A percentile compares a stretch with the other conserved stretches of the same genome.
Evolutionary conservation across 164 flowering plant species (phyloP).

Genomic region (Akebia trifoliata): DNA sequence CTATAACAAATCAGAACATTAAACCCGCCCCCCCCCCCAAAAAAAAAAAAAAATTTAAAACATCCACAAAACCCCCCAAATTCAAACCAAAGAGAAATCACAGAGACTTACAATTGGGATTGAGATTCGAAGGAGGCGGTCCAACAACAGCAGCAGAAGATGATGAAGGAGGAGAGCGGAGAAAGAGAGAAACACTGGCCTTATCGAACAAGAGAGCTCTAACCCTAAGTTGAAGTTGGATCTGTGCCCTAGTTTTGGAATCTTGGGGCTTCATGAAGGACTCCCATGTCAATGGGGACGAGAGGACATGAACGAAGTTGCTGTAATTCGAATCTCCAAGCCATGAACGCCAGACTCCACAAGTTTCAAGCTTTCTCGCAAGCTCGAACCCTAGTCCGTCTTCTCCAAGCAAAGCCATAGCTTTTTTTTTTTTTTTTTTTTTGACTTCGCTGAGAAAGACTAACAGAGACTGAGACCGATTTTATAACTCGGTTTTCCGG

Average conservation of each 20-base stretch:
- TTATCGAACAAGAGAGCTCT: constrained; percentile 93
- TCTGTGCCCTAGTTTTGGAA: constrained; percentile 52
- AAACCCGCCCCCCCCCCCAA: not conserved
- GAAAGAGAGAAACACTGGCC: constrained; percentile 69
- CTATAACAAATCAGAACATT: constrained; percentile 32
- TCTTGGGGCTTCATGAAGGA: constrained; percentile 59
- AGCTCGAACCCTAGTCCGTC: constrained; percentile 92
- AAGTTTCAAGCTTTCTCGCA: constrained; percentile 63
- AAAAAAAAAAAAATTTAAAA: constrained; percentile 3
- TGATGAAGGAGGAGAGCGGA: constrained; percentile 29
- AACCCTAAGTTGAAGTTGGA: constrained; percentile 79
- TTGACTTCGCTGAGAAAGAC: not conserved
- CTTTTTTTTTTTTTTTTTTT: not conserved
- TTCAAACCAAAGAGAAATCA: not conserved
- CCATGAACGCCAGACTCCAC: constrained; percentile 90
- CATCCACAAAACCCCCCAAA: not conserved
- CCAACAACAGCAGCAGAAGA: constrained; percentile 18
- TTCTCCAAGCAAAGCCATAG: constrained; percentile 74
- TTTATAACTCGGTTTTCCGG: too few relatives aligned
- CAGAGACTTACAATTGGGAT: constrained; percentile 50
- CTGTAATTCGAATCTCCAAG: constrained; percentile 75
- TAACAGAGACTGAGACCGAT: too few relatives aligned
- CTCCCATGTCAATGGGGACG: constrained; percentile 72
- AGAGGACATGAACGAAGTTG: constrained; percentile 41
- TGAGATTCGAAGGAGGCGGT: constrained; percentile 49